Conservation (phyloP, 345 rosid species). For the Lumnitzera racemosa region DNA sequence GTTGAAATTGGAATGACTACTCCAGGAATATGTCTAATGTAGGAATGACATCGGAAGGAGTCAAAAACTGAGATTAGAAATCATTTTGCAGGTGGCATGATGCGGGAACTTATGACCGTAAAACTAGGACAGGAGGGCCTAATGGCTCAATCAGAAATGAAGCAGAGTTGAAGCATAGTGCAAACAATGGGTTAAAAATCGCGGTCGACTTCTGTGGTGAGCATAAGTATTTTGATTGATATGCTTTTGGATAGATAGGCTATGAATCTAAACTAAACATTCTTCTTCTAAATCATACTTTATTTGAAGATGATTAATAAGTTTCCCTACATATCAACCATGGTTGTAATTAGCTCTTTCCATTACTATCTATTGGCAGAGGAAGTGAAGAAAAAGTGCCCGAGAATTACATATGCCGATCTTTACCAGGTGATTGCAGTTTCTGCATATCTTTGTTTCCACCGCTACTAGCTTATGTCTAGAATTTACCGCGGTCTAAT, state of each 20-base stretch:
- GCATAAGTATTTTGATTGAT: constrained; percentile 6
- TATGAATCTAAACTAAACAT: too few species aligned
- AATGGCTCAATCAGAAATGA: constrained; percentile 67
- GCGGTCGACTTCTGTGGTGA: constrained; percentile 73
- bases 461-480: too few species aligned
- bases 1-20: too few species aligned
- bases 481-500: neutral
- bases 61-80: neutral
- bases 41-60: too few species aligned
- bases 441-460: too few species aligned
- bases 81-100: constrained; percentile 61
- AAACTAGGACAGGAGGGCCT: constrained; percentile 78
- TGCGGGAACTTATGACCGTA: constrained; percentile 86
- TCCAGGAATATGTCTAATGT: too few species aligned
- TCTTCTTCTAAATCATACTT: too few species aligned
- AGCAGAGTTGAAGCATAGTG: constrained; percentile 36
- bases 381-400: constrained; percentile 57
- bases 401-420: constrained; percentile 63
- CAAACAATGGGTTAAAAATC: constrained; percentile 54
- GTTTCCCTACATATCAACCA: neutral
- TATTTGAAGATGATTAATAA: too few species aligned
- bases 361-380: constrained; percentile 29
- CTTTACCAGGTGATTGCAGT: constrained; percentile 54
- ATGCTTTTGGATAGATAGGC: too few species aligned
- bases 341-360: neutral